Conservation (phyloP, 2,329 filamentous ascomycete genomes). For the Orbilia quercus region DNA sequence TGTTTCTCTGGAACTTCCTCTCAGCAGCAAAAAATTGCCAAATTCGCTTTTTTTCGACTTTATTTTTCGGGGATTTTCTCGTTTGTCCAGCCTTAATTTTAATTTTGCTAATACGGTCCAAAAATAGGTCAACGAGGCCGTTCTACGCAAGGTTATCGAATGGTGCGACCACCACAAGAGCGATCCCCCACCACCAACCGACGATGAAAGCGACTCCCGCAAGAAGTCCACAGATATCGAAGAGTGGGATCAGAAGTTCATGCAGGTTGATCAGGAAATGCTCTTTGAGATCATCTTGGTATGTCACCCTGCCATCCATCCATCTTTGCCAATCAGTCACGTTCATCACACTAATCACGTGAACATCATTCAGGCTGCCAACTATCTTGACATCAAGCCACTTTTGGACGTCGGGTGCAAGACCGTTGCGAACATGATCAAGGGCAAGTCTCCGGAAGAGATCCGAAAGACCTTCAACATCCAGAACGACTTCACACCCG, state of each 20-base stretch:
- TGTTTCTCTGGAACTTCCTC: too few species aligned
- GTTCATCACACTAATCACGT: slow-evolving; percentile 41
- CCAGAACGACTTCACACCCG: slow-evolving; percentile 97
- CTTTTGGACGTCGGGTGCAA: slow-evolving; percentile 98
- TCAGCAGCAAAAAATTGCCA: too few species aligned
- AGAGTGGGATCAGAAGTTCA: slow-evolving; percentile 99
- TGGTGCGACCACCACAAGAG: slow-evolving; percentile 97
- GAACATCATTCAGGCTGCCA: slow-evolving; percentile 77
- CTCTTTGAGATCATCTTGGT: slow-evolving; percentile 98
- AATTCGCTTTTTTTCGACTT: too few species aligned
- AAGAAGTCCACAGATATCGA: slow-evolving; percentile 99
- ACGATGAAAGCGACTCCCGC: slow-evolving; percentile 91
- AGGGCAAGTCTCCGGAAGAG: slow-evolving; percentile 99
- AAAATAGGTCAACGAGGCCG: slow-evolving; percentile 83
- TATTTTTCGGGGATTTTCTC: too few species aligned
- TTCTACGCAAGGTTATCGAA: slow-evolving; percentile 94
- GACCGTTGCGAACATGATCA: slow-evolving; percentile 99
- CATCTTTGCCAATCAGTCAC: slow-evolving; percentile 11
- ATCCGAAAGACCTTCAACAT: slow-evolving; percentile 99
- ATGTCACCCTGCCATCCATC: slow-evolving; percentile 63
- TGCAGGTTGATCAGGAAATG: slow-evolving; percentile 99
- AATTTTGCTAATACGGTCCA: slow-evolving; percentile 1
- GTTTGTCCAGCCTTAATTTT: too few species aligned
- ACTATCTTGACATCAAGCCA: slow-evolving; percentile 99
- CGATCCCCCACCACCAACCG: slow-evolving; percentile 82